Evolutionary conservation across 2,329 filamentous ascomycete species (phyloP), one percentile per base, ranked within the genome.

Genomic region (Colletotrichum sp.): DNA sequence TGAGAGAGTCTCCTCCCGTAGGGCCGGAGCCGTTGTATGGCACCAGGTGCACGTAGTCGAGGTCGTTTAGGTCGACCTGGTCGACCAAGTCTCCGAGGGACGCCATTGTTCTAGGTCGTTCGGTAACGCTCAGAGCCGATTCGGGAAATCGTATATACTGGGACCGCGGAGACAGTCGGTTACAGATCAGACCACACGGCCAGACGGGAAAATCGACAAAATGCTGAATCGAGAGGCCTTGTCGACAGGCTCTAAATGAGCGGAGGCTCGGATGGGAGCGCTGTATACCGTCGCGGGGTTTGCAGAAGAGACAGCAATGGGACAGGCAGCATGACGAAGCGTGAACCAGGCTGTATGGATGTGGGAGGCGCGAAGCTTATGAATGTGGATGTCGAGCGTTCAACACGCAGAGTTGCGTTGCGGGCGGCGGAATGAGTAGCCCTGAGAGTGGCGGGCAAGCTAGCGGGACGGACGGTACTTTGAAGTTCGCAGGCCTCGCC

Each of bases 1-100:
- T 87, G 75, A 92, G 85, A 30, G 94, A 92, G 83, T 96, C 89
- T 75, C 94, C 94, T 78, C 95, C 94, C 9, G 90, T 92, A 26
- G 87, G 84, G 43, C 86, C 86, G 21, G 92, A 92, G 81, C 90
- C 91, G 86, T 95, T 95, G 86, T 93, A 95, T 26, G 90, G 86
- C 52, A 90, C 83, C 77, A 88, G 85, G 77, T 83, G 78, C 66
- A 87, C 80, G 79, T 90, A 90, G 81, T 87, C 82, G 72, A 87
- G 82, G 57, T 80, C 79, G 79, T 89, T 85, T 77, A 87, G 84
- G 78, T 89, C 83, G 77, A 83, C 83, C 43, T 52, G 43, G 43
- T 52, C 43, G 43, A 68, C 89, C 83, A 77, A 83, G 84, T 52
- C 43, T 52, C n/a, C 43, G 68, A 34, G 59, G 30, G 64, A 65